These are phyloP conservation scores for Trypanosoma avium DNA, from an alignment of 208 protist genomes.

Conservation along the genomic window DNA sequence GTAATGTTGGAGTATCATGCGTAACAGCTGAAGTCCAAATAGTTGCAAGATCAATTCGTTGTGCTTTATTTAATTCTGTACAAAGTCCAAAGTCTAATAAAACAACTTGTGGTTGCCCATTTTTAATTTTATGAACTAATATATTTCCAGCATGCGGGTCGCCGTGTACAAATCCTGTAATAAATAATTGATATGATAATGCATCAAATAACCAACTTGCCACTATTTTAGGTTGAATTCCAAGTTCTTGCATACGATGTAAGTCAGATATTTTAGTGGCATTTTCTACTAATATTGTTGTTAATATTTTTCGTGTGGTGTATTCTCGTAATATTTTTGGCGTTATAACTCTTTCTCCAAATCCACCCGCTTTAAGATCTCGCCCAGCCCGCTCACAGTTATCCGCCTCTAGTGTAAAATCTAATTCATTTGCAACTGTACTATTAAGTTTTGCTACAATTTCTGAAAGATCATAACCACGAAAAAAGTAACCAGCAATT, in stretches of 20 bases:
- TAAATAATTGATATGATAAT: slow-evolving; percentile 94
- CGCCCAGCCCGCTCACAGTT: slow-evolving; percentile 85
- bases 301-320: slow-evolving; percentile 65
- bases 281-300: slow-evolving; percentile 64
- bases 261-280: slow-evolving; percentile 80
- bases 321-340: slow-evolving; percentile 61
- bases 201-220: slow-evolving; percentile 78
- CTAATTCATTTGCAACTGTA: slow-evolving; percentile 89
- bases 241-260: slow-evolving; percentile 49
- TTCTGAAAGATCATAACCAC: slow-evolving; percentile 85
- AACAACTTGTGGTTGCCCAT: slow-evolving; percentile 73
- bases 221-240: slow-evolving; percentile 58
- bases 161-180: slow-evolving; percentile 93
- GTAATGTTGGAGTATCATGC: slow-evolving; percentile 57
- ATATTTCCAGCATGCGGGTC: slow-evolving; percentile 95
- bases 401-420: slow-evolving; percentile 92
- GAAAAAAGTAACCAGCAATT: slow-evolving; percentile 71
- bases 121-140: slow-evolving; percentile 70
- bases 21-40: slow-evolving; percentile 82
- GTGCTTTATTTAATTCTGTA: slow-evolving; percentile 64
- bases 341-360: slow-evolving; percentile 71
- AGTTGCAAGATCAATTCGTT: slow-evolving; percentile 54
- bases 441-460: slow-evolving; percentile 87
- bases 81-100: slow-evolving; percentile 97
- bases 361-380: slow-evolving; percentile 73